Evolutionary conservation across 345 rosid genomes (phyloP).

Genomic region (Rhizophora apiculata): DNA sequence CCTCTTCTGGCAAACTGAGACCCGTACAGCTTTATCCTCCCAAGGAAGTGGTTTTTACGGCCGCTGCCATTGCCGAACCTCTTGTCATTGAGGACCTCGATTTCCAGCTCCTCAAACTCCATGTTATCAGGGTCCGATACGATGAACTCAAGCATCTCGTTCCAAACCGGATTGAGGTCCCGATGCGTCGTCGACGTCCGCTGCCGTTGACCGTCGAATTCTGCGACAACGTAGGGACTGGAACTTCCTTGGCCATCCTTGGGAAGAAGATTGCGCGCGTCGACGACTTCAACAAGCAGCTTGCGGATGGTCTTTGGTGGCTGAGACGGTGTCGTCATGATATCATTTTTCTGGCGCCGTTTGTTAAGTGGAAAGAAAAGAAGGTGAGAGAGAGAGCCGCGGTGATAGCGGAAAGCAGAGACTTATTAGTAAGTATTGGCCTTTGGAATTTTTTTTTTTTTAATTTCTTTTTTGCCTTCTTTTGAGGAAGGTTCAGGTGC

Average conservation of each 20-base stretch:
- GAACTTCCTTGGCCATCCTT: slow-evolving; percentile 98
- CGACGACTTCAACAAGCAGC: slow-evolving; percentile 64
- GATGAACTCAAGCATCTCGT: slow-evolving; percentile 71
- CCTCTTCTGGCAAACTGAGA: slow-evolving; percentile 69
- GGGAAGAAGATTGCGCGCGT: slow-evolving; percentile 82
- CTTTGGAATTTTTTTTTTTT: neutral
- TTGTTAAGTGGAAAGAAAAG: neutral
- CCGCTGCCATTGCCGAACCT: slow-evolving; percentile 68
- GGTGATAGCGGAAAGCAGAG: slow-evolving; percentile 24
- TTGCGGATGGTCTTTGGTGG: slow-evolving; percentile 43
- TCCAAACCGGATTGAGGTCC: slow-evolving; percentile 86
- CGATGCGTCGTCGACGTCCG: slow-evolving; percentile 69
- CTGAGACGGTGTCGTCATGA: slow-evolving; percentile 28
- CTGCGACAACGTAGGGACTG: slow-evolving; percentile 75
- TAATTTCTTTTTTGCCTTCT: neutral
- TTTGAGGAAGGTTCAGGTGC: no score
- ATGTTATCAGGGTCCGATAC: slow-evolving; percentile 75
- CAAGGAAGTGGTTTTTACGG: slow-evolving; percentile 86
- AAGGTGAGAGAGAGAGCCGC: slow-evolving; percentile 2
- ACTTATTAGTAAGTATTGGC: neutral
- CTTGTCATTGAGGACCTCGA: slow-evolving; percentile 85
- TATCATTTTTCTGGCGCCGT: neutral
- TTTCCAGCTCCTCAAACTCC: slow-evolving; percentile 70
- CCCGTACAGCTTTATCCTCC: slow-evolving; percentile 83
- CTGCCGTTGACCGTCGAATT: slow-evolving; percentile 75